Percentiles rank a stretch among this genome's conserved stretches.
These are phyloP conservation scores for Linnemannia exigua DNA, from an alignment of 192 early-diverging fungal genomes.

Conservation along the genomic window DNA sequence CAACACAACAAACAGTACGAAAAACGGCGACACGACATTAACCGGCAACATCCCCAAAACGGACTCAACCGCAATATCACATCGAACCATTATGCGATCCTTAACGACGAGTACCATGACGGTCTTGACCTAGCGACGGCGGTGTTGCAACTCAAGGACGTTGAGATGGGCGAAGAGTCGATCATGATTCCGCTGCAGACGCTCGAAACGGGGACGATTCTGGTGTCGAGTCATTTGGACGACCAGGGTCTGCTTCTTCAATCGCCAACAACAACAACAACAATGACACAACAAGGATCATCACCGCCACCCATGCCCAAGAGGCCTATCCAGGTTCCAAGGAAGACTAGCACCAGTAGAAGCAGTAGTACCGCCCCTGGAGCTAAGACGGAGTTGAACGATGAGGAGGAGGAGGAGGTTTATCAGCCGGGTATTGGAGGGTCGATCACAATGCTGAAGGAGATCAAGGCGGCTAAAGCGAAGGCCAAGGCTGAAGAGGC, in stretches of 20 bases:
- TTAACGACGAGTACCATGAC: not conserved
- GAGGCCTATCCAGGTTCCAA: not conserved
- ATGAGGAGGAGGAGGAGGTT: not conserved
- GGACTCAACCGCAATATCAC: slow-evolving; percentile 3
- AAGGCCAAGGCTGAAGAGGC: not conserved
- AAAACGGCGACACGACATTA: not conserved
- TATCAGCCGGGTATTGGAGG: slow-evolving; percentile 3
- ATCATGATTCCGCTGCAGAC: slow-evolving; percentile 13
- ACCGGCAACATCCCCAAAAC: not conserved
- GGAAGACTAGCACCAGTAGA: not conserved
- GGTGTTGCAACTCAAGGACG: slow-evolving; percentile 23
- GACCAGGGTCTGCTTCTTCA: not conserved
- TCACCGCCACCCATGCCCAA: not conserved
- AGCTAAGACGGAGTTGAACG: not conserved
- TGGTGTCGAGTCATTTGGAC: slow-evolving; percentile 30
- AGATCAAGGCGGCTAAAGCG: not conserved
- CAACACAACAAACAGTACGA: slow-evolving; percentile 46
- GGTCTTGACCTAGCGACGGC: slow-evolving; percentile 25
- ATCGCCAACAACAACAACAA: no score
- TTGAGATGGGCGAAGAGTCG: slow-evolving; percentile 44
- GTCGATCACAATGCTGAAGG: not conserved
- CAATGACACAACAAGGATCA: not conserved
- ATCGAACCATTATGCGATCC: not conserved
- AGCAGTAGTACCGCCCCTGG: not conserved
- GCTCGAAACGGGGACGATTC: slow-evolving; percentile 18